A percentile compares a stretch with the other conserved stretches of the same genome.
phyloP scores from a whole-genome alignment of 208 protist genomes.

The Leishmania amazonensis region DNA sequence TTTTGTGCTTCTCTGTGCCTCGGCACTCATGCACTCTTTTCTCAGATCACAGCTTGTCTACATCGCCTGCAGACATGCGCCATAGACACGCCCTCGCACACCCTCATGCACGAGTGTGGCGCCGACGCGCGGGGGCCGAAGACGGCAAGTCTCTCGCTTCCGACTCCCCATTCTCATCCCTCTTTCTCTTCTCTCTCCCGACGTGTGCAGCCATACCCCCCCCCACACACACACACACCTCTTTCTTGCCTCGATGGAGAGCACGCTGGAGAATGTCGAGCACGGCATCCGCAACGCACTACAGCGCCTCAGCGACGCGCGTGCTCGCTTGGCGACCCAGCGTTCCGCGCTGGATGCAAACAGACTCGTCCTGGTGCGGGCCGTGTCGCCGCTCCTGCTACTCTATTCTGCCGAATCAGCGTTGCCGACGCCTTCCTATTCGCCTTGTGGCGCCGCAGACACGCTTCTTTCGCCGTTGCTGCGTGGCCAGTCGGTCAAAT shows the following conservation, averaged over 20 bases:
- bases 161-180: not conserved
- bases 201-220: not conserved
- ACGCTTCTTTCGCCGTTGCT: not conserved
- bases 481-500: not conserved
- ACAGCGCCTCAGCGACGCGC: constrained; percentile 11
- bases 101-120: not conserved
- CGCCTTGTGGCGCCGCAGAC: not conserved
- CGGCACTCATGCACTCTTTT: not conserved
- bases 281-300: not conserved
- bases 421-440: not conserved
- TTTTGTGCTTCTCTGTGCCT: not conserved
- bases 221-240: not conserved
- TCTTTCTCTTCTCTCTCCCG: not conserved
- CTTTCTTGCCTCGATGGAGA: constrained; percentile 11
- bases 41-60: not conserved
- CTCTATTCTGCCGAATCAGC: not conserved
- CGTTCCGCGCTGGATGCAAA: not conserved
- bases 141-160: not conserved
- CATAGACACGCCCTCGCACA: not conserved
- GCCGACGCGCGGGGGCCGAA: not conserved
- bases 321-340: constrained; percentile 5
- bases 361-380: not conserved
- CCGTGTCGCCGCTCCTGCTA: constrained; percentile 1
- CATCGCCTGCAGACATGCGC: not conserved
- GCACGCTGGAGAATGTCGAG: constrained; percentile 9